Conservation (phyloP, 441 rosid species). For the Corymbia calophylla region DNA sequence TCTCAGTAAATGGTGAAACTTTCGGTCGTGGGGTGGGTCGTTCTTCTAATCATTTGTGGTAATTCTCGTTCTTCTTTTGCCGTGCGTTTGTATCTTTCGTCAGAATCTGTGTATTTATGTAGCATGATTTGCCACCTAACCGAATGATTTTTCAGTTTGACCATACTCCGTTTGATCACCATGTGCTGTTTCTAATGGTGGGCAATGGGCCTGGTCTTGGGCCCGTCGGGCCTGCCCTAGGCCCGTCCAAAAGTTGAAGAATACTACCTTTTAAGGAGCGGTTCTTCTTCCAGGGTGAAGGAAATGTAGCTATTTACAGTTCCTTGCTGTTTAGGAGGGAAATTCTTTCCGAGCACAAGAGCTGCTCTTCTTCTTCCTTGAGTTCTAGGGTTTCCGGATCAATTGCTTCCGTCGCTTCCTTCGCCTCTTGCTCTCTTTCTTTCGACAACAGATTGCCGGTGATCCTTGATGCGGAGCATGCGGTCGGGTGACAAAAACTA, state of each 20-base stretch:
- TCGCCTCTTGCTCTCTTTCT: neutral
- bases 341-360: neutral
- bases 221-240: neutral
- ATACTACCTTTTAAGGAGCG: neutral
- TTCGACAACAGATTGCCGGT: neutral
- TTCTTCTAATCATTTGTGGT: neutral
- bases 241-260: neutral
- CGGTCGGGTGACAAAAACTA: neutral
- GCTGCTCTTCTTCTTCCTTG: neutral
- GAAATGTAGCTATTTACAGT: neutral
- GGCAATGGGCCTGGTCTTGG: neutral
- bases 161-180: too few relatives aligned
- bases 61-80: neutral
- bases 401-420: neutral
- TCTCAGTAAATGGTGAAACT: neutral
- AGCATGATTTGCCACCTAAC: neutral
- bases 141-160: neutral
- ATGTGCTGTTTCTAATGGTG: neutral
- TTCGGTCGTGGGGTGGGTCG: neutral
- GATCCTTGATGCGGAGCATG: neutral
- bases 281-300: neutral
- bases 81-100: neutral
- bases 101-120: neutral
- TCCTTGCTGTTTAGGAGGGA: neutral
- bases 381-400: neutral